A percentile compares a stretch with the other conserved stretches of the same genome.
phyloP scores from a whole-genome alignment of 2,329 filamentous ascomycete species.

The Fusarium sacchari region DNA sequence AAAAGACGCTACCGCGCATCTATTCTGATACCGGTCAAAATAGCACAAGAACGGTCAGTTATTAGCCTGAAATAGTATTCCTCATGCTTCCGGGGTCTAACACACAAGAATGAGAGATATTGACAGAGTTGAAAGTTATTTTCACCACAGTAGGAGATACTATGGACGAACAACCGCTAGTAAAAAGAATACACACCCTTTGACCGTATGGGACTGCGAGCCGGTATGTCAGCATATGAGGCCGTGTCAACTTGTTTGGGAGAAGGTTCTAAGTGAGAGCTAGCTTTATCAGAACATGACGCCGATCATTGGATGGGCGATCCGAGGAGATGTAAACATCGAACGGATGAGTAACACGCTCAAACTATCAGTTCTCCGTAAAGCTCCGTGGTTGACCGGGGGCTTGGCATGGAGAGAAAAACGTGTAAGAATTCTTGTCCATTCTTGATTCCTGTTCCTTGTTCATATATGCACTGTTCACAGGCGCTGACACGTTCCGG shows the following conservation, averaged over 20 bases:
- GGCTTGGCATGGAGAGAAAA: not conserved
- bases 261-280: not conserved
- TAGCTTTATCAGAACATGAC: not conserved
- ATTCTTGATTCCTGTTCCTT: not conserved
- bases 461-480: fast-evolving
- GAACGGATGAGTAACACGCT: not conserved
- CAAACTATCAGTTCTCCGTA: not conserved
- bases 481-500: not conserved
- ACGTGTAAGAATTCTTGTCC: fast-evolving
- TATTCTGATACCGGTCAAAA: not conserved
- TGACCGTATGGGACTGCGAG: not conserved
- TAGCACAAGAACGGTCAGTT: not conserved
- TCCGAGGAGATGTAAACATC: not conserved
- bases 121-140: not conserved
- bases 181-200: not conserved
- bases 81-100: fast-evolving
- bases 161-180: not conserved
- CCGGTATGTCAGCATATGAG: not conserved
- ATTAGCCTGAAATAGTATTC: not conserved
- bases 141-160: not conserved
- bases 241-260: fast-evolving
- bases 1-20: not conserved
- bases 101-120: fast-evolving
- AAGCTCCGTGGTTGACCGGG: not conserved
- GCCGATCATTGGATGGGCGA: not conserved